A percentile compares a stretch with the other conserved stretches of the same genome.
Evolutionary conservation across 2,329 filamentous ascomycete genomes (phyloP).

Genomic region (Davidsoniella eucalypti): DNA sequence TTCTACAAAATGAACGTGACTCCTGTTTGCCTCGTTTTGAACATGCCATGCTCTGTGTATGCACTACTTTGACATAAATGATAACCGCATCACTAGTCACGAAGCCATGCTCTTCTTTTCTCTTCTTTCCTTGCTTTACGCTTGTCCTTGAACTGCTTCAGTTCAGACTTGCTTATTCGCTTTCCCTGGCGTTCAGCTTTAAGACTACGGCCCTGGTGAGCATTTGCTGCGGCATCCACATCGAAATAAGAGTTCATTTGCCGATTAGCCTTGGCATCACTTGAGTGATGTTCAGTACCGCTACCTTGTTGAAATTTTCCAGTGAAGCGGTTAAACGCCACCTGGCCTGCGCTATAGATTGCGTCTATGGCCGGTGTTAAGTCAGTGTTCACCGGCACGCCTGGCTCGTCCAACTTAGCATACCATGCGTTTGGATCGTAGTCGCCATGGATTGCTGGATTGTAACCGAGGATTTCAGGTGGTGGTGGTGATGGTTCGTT

Average conservation of each 20-base stretch:
- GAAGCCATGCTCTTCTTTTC: slow-evolving; percentile 81
- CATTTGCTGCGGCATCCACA: slow-evolving; percentile 82
- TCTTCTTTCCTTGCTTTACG: slow-evolving; percentile 80
- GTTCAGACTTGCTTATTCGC: slow-evolving; percentile 67
- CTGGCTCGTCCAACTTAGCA: slow-evolving; percentile 38
- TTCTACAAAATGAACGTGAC: too few relatives aligned
- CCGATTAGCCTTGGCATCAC: slow-evolving; percentile 70
- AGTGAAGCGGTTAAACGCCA: slow-evolving; percentile 77
- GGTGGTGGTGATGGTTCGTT: slow-evolving; percentile 14
- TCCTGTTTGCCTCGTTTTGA: too few relatives aligned
- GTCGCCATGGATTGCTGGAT: slow-evolving; percentile 87
- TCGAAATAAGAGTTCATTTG: slow-evolving; percentile 96
- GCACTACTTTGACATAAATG: background rate
- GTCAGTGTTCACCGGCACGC: slow-evolving; percentile 15
- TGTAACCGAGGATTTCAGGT: slow-evolving; percentile 47
- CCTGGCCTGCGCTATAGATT: slow-evolving; percentile 33
- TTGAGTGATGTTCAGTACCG: slow-evolving; percentile 60
- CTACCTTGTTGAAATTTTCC: slow-evolving; percentile 62
- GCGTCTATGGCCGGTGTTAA: slow-evolving; percentile 19
- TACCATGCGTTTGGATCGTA: slow-evolving; percentile 97
- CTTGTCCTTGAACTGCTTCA: slow-evolving; percentile 87
- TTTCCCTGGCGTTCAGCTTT: slow-evolving; percentile 80
- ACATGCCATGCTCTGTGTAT: too few relatives aligned
- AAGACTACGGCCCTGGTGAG: slow-evolving; percentile 75
- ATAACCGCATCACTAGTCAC: background rate